Evolutionary conservation across 2,329 filamentous ascomycete genomes (phyloP), one percentile per base, ranked within the genome.

Genomic region (Cladosporium sphaerospermum): DNA sequence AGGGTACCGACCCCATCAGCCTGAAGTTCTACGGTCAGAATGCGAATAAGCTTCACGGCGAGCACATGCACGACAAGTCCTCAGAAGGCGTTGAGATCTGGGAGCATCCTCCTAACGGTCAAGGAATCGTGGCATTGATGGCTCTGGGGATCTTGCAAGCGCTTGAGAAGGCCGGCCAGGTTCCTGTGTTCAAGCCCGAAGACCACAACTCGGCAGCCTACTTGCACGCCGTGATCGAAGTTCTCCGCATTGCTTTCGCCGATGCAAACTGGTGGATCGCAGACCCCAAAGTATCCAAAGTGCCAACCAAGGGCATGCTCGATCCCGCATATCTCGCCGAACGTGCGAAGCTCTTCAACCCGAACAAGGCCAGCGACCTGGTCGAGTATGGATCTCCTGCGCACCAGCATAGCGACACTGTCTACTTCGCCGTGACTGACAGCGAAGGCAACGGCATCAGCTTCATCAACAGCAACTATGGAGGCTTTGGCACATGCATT

Each of bases 81-180:
- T 67, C 70, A 4, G 73, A 77, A 47, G 83, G 83, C 9, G 79
- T 96, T 40, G 84, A 95, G 65, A 75, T 99, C 0, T 97, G 92
- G 92, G 93, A 99, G 66, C 92, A 97, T 67, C 91, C 92, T 34
- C 93, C 93, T 8, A 97, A 97, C 63, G 91, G 93, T 0, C 93
- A 97, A 71, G 93, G 93, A 1, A 91, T 97, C 59, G 88, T 97
- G 2, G 93, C 93, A 0, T 75, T 97, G 32, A 96, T 97, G 85
- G 88, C 93, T 0, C 76, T 99, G 0, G 93, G 93, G 1, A 95
- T 97, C 59, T 76, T 99, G 45, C 85, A 96, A 67, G 84, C 91
- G 66, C 78, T 97, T 1, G 89, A 96, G 70, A 81, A 83, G 55
- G 75, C 78, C 13, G 86, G 85, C 37, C 83, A 83, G 62, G 89